Evolutionary conservation across 129 eudicot genomes (phyloP).

Genomic region (Chrysanthemum makinoi): DNA sequence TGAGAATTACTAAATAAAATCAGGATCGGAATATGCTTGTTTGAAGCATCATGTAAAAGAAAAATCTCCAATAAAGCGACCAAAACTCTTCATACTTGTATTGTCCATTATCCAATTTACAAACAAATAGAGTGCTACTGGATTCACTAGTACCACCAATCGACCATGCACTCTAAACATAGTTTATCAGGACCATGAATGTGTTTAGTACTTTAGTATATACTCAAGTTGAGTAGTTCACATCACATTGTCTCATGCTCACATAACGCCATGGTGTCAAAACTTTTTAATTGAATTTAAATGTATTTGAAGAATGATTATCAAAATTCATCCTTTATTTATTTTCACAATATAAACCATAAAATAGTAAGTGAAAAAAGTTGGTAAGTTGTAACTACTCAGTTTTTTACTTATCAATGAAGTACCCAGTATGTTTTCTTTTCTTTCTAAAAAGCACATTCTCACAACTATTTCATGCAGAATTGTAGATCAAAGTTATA

Average conservation of each 20-base stretch:
- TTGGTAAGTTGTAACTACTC: too few species aligned
- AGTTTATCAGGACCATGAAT: background rate
- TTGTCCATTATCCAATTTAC: background rate
- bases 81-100: background rate
- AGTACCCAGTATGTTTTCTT: too few species aligned
- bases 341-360: too few species aligned
- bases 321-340: too few species aligned
- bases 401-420: too few species aligned
- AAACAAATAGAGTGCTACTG: too few species aligned
- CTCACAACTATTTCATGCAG: background rate
- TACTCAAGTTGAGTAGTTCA: background rate
- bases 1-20: background rate
- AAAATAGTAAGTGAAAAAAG: too few species aligned
- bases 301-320: too few species aligned
- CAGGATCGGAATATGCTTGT: background rate
- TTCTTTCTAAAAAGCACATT: too few species aligned
- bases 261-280: background rate
- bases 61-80: background rate
- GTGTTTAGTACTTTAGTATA: background rate
- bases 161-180: background rate
- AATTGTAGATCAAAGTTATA: background rate
- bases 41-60: conserved; percentile 1
- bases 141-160: too few species aligned
- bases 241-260: background rate
- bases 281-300: too few species aligned